Percentiles rank a stretch among this genome's conserved stretches.
These are phyloP conservation scores for Rhodotorula sp. DNA, from an alignment of 1,284 basidiomycete species.

Conservation along the genomic window DNA sequence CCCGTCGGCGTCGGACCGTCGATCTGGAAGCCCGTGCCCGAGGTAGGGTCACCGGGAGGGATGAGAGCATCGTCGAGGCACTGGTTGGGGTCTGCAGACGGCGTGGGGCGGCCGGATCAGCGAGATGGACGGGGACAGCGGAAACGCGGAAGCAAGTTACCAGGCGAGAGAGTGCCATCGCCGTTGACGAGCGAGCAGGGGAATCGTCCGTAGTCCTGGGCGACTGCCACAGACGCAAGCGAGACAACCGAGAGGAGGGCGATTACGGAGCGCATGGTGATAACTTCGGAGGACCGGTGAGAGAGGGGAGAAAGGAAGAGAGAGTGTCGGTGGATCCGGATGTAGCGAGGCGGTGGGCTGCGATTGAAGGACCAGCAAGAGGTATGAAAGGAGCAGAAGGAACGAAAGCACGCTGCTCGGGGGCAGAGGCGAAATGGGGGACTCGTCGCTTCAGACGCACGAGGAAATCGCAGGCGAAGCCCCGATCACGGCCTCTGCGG, in stretches of 20 bases:
- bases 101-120: not conserved
- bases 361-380: no score
- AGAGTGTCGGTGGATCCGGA: not conserved
- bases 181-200: constrained; percentile 28
- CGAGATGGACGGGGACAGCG: not conserved
- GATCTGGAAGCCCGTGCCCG: constrained; percentile 12
- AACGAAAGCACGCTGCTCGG: no score
- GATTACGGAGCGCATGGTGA: constrained; percentile 2
- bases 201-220: constrained; percentile 32
- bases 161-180: constrained; percentile 23
- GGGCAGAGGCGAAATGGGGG: no score
- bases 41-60: constrained; percentile 7
- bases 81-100: constrained; percentile 13
- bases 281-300: not conserved
- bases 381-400: no score
- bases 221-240: constrained; percentile 10
- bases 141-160: not conserved
- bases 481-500: no score
- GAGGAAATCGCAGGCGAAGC: no score
- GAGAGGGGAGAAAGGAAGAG: not conserved
- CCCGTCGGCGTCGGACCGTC: constrained; percentile 7
- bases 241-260: constrained; percentile 5
- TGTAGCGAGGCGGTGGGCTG: no score
- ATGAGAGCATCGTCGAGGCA: constrained; percentile 11
- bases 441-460: no score